Evolutionary conservation across 2,329 filamentous ascomycete species (phyloP).

Genomic region (Plectosphaerella cucumerina): DNA sequence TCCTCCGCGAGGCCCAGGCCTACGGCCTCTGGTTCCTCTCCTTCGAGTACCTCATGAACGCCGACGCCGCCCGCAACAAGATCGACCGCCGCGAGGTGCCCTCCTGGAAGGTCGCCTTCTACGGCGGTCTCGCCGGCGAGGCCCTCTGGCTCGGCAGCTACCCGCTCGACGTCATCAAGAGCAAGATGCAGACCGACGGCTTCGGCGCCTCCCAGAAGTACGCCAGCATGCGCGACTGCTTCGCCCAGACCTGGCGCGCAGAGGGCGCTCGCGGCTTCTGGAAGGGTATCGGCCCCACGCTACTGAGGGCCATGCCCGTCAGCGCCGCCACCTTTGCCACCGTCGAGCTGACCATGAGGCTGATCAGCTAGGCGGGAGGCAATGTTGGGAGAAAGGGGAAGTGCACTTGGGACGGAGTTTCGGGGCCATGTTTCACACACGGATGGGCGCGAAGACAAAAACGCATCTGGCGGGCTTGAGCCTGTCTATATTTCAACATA

Average conservation of each 20-base stretch:
- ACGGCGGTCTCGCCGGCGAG: slow-evolving; percentile 91
- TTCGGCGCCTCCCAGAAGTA: slow-evolving; percentile 72
- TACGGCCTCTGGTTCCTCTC: slow-evolving; percentile 95
- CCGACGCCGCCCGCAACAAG: slow-evolving; percentile 73
- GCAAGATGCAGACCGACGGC: slow-evolving; percentile 98
- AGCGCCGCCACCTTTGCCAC: slow-evolving; percentile 97
- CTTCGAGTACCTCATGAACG: slow-evolving; percentile 96
- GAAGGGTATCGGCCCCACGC: slow-evolving; percentile 87
- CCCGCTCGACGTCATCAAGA: slow-evolving; percentile 96
- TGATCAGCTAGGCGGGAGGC: slow-evolving; percentile 39
- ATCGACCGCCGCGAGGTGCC: slow-evolving; percentile 74
- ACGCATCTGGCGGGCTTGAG: background rate
- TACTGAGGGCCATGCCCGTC: slow-evolving; percentile 94
- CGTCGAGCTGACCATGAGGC: slow-evolving; percentile 62
- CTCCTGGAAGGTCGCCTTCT: slow-evolving; percentile 81
- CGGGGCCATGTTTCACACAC: background rate
- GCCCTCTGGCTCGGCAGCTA: slow-evolving; percentile 91
- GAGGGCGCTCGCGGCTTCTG: slow-evolving; percentile 86
- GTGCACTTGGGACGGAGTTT: background rate
- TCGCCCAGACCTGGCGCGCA: slow-evolving; percentile 71
- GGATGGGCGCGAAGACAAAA: background rate
- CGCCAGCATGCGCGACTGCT: slow-evolving; percentile 82
- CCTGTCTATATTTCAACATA: slow-evolving; percentile 1
- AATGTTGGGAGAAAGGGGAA: too few species aligned
- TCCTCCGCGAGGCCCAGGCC: slow-evolving; percentile 85